Evolutionary conservation across 176 grass and related monocot genomes (phyloP).

Genomic region (Rhynchospora pubera): DNA sequence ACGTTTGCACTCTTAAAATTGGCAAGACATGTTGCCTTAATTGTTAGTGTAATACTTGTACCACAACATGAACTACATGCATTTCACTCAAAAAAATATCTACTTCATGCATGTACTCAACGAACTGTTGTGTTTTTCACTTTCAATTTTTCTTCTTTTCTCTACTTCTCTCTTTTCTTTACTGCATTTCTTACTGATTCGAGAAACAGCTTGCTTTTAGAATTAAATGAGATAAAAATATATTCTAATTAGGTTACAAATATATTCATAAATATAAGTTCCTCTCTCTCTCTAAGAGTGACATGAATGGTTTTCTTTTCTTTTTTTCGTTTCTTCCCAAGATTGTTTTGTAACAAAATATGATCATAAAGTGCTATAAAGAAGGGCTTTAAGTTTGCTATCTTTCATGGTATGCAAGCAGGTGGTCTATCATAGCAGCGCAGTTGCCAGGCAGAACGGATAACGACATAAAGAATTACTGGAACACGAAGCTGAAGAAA

Average conservation of each 20-base stretch:
- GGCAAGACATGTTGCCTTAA: not conserved
- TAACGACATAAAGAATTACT: constrained; percentile 61
- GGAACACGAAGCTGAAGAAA: constrained; percentile 57
- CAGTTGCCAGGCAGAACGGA: constrained; percentile 65
- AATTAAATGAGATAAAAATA: not conserved
- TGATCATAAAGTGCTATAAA: not conserved
- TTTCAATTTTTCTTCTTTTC: too few species aligned
- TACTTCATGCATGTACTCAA: not conserved
- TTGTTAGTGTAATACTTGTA: not conserved
- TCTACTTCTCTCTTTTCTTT: not conserved
- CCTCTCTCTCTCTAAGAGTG: not conserved
- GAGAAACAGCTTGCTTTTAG: not conserved
- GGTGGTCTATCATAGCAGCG: constrained; percentile 72
- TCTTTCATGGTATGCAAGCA: constrained; percentile 16
- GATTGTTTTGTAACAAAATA: not conserved
- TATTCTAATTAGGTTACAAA: not conserved
- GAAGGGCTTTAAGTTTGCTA: not conserved
- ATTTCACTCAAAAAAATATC: too few species aligned
- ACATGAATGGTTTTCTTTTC: not conserved
- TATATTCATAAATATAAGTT: not conserved
- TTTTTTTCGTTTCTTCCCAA: not conserved
- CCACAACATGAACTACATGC: not conserved
- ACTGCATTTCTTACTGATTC: not conserved
- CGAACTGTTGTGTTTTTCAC: not conserved
- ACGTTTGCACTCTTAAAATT: constrained; percentile 1